These are phyloP conservation scores for Alternaria panax DNA, from an alignment of 2,329 filamentous ascomycete species.

Conservation along the genomic window DNA sequence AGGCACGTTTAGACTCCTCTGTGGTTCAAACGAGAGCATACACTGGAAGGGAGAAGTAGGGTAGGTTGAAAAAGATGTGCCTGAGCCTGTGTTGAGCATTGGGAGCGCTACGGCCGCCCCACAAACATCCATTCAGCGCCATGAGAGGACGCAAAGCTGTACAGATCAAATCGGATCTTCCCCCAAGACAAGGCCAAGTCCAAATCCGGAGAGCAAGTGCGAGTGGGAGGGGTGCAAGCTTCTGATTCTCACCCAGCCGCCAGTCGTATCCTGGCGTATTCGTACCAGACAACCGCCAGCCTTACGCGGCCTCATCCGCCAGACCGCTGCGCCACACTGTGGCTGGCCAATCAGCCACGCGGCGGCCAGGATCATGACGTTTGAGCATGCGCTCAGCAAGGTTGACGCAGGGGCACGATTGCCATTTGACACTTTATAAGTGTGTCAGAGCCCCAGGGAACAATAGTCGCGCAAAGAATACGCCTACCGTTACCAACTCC, in stretches of 20 bases:
- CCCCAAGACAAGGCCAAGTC: not conserved
- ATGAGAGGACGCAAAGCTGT: not conserved
- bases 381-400: not conserved
- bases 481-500: not conserved
- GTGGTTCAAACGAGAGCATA: not conserved
- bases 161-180: not conserved
- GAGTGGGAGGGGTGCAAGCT: not conserved
- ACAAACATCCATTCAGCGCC: too few relatives aligned
- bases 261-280: not conserved
- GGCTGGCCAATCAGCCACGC: conserved; percentile 4
- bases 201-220: not conserved
- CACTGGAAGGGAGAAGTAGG: not conserved
- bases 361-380: not conserved
- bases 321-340: conserved; percentile 1
- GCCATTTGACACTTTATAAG: not conserved
- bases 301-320: not conserved
- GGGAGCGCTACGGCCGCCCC: not conserved
- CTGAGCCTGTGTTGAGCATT: not conserved
- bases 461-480: not conserved
- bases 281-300: not conserved
- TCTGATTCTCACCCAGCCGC: not conserved
- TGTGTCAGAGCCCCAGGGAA: not conserved
- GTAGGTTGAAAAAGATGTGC: not conserved
- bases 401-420: not conserved
- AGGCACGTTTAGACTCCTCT: not conserved